Evolutionary conservation across 2,329 filamentous ascomycete genomes (phyloP).

Genomic region (Claviceps sp.): DNA sequence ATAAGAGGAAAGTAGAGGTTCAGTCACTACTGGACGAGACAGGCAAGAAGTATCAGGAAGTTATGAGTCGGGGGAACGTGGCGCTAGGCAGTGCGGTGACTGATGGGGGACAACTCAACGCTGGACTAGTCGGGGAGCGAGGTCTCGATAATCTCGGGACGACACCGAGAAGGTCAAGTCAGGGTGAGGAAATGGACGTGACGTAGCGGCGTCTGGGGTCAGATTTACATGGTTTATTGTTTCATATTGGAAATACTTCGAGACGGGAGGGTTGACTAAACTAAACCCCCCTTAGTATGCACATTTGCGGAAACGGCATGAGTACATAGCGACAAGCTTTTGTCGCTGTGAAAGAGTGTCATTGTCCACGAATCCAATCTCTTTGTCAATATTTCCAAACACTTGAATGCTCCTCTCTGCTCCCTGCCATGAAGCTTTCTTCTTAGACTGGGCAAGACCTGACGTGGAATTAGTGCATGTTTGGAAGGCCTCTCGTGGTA

Average conservation of each 20-base stretch:
- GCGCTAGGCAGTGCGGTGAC: conserved; percentile 1
- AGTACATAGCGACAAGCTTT: no score
- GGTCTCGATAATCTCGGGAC: conserved; percentile 24
- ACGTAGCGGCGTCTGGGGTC: conserved; percentile 1
- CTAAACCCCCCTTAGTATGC: no score
- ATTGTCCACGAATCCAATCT: no score
- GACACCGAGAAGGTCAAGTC: conserved; percentile 15
- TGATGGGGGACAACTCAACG: neutral
- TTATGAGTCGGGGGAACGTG: conserved; percentile 20
- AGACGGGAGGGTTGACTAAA: no score
- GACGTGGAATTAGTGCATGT: no score
- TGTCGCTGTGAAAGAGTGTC: no score
- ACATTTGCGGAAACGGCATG: no score
- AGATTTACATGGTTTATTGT: neutral
- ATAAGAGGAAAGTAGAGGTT: conserved; percentile 61
- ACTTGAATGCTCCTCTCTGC: no score
- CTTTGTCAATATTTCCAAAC: no score
- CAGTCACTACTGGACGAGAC: conserved; percentile 71
- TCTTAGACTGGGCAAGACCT: no score
- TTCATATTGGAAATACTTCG: neutral
- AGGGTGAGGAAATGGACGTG: conserved; percentile 10
- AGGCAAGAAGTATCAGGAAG: conserved; percentile 47
- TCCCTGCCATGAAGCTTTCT: no score
- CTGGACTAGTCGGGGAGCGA: conserved; percentile 17
- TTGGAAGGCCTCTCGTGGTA: no score